Conservation (phyloP, 2,329 filamentous ascomycete genomes). For the Penicillium palitans region DNA sequence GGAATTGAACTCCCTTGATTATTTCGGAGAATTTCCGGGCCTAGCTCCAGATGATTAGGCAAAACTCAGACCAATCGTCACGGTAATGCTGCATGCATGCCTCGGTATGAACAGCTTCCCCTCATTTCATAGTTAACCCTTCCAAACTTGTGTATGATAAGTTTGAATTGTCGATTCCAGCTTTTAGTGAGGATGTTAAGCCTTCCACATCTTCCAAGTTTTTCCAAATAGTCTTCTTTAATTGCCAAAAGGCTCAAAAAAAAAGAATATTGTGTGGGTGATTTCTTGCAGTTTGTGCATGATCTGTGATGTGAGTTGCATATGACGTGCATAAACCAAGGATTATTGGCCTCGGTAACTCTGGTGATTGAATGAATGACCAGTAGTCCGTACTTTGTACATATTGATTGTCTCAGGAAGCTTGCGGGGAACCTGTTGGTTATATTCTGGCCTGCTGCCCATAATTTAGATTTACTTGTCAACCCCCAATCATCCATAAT, state of each 20-base stretch:
- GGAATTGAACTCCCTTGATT: constrained; percentile 65
- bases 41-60: constrained; percentile 4
- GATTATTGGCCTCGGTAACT: constrained; percentile 8
- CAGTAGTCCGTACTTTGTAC: neutral
- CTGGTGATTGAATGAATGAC: neutral
- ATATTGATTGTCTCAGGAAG: neutral
- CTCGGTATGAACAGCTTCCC: constrained; percentile 13
- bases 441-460: neutral
- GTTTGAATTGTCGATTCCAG: neutral
- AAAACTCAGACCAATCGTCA: neutral
- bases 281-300: neutral
- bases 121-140: constrained; percentile 6
- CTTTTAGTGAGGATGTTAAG: neutral
- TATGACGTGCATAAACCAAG: neutral
- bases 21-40: neutral
- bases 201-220: neutral
- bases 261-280: too few species aligned
- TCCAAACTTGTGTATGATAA: neutral
- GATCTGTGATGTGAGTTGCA: neutral
- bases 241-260: neutral
- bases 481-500: constrained; percentile 5
- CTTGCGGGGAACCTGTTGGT: neutral
- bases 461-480: neutral
- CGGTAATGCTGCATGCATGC: neutral
- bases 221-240: too few species aligned